Evolutionary conservation across 345 rosid genomes (phyloP), one percentile per base, ranked within the genome.

Genomic region (Syzygium jambos): DNA sequence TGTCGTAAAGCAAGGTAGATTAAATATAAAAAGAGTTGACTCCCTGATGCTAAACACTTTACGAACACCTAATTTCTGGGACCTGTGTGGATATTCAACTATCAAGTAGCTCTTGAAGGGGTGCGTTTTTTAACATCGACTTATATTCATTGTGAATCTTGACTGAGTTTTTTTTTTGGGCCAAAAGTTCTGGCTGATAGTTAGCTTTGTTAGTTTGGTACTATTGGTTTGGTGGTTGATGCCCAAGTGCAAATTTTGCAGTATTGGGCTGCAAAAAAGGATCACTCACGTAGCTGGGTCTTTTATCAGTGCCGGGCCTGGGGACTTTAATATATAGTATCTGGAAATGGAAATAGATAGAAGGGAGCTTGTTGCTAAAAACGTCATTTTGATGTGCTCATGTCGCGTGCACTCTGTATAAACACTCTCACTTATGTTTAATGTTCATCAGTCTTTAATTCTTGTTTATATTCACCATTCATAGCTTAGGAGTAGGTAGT

Each of bases 161-260:
- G 80, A 13, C 80, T 34, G 46, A 34, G 49, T 2, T 19, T 7
- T 68, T 68, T 61, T 21, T 34, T 34, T 30, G 80, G 46, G 46
- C 80, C 25, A 34, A 68, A 68, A 34, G 2, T 68, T 68, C 25
- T 68, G 19, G 46, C 49, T 34, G 80, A 73, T 13, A 34, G 0
- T 73, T 34, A 73, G 80, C 7, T 73, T 10, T 68, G 80, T 68
- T 34, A 68, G 78, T 17, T 73, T 73, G 46, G 23, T 73, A 19
- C 49, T 9, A 17, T 73, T 73, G 14, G 25, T 73, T 68, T 0
- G 80, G 46, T 0, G 25, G 25, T 73, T 73, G 80, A 34, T 0
- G 0, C 80, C 0, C 80, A 73, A 73, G 80, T 34, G 80, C 13
- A 0, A 73, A 73, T 0, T 43, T 43, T 73, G 80, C 1, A 2